Percentiles rank a stretch among this genome's conserved stretches.
Evolutionary conservation across 257 asterid species (phyloP).

Genomic region (Petunia axillaris): DNA sequence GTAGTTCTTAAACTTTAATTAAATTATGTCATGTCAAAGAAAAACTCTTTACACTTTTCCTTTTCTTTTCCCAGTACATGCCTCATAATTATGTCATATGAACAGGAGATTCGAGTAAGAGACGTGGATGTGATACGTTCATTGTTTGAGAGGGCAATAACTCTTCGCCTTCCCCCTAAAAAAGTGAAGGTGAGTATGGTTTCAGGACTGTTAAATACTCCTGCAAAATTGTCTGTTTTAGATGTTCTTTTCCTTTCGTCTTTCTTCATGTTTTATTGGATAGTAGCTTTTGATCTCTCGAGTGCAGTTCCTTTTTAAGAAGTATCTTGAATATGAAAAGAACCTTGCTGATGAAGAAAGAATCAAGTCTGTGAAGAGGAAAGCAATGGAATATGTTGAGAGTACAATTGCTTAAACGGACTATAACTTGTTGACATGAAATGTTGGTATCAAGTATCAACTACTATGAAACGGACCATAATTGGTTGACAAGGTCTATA

Average conservation of each 20-base stretch:
- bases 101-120: slow-evolving; percentile 77
- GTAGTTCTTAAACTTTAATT: slow-evolving; percentile 37
- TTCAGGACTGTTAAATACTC: too few species aligned
- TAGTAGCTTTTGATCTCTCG: background rate
- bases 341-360: slow-evolving; percentile 68
- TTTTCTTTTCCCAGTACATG: background rate
- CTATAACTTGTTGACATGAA: too few species aligned
- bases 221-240: too few species aligned
- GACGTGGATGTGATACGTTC: slow-evolving; percentile 75
- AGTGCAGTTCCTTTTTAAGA: slow-evolving; percentile 78
- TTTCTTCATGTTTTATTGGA: background rate
- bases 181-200: slow-evolving; percentile 66
- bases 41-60: too few species aligned
- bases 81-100: slow-evolving; percentile 26
- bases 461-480: too few species aligned
- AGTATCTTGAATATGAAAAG: slow-evolving; percentile 76
- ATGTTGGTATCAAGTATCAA: too few species aligned
- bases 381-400: slow-evolving; percentile 79
- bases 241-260: too few species aligned
- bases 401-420: slow-evolving; percentile 1
- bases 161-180: slow-evolving; percentile 74
- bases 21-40: background rate
- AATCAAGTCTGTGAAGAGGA: slow-evolving; percentile 58
- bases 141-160: slow-evolving; percentile 83
- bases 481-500: too few species aligned